These are phyloP conservation scores for Diaporthe amygdali DNA, from an alignment of 2,329 filamentous ascomycete species.

Conservation along the genomic window DNA sequence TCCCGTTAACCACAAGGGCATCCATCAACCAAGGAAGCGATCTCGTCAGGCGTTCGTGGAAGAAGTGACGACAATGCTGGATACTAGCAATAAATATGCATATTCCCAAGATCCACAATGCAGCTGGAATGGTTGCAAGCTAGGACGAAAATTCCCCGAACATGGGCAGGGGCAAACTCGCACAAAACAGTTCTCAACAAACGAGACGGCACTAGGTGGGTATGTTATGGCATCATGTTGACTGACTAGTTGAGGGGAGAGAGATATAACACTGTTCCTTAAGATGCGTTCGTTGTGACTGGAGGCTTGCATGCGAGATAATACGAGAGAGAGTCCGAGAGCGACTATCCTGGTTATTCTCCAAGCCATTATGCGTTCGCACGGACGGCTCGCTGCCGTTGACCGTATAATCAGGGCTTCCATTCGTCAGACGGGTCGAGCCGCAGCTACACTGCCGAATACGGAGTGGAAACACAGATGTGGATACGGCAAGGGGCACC, in stretches of 20 bases:
- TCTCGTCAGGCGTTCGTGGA: neutral
- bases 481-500: neutral
- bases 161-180: neutral
- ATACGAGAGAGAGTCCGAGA: slow-evolving; percentile 10
- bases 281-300: neutral
- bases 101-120: neutral
- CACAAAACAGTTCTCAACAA: no score
- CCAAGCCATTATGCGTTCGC: neutral
- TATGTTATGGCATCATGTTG: neutral
- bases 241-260: neutral
- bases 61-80: neutral
- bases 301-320: neutral
- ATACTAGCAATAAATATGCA: neutral
- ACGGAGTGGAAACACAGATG: neutral
- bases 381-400: neutral
- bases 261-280: neutral
- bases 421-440: neutral
- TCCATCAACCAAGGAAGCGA: neutral
- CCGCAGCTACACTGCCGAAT: neutral
- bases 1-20: no score
- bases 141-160: neutral
- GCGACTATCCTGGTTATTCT: neutral
- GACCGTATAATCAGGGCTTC: neutral
- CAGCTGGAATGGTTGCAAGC: neutral
- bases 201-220: neutral